These are phyloP conservation scores for Crassisporium funariophilum DNA, from an alignment of 768 basidiomycete genomes.

Conservation along the genomic window DNA sequence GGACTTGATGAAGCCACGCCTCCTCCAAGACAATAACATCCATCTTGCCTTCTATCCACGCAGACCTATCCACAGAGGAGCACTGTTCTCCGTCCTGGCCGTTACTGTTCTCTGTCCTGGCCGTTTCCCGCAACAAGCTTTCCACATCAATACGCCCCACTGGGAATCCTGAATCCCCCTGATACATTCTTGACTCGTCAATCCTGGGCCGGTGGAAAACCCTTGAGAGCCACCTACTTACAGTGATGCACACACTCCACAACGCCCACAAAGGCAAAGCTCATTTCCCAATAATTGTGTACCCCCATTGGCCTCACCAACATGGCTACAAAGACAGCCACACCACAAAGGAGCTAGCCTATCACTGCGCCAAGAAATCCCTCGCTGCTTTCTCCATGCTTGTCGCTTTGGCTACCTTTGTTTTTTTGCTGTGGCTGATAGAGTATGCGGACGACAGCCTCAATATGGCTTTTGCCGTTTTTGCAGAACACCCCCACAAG, in stretches of 20 bases:
- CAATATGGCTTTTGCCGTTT: background rate
- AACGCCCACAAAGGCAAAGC: background rate
- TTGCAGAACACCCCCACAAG: too few relatives aligned
- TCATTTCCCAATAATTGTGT: background rate
- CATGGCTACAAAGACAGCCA: background rate
- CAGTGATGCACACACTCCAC: background rate
- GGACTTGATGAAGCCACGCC: background rate
- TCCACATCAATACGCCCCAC: background rate
- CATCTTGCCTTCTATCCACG: background rate
- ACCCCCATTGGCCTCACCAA: background rate
- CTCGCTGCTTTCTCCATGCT: background rate
- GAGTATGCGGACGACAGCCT: background rate
- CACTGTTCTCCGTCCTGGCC: too few relatives aligned
- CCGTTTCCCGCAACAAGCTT: background rate
- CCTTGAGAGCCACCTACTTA: background rate
- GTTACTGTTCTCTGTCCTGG: background rate
- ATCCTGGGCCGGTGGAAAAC: background rate
- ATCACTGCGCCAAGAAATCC: background rate
- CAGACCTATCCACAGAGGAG: background rate
- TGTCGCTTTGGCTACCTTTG: background rate
- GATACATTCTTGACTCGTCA: background rate
- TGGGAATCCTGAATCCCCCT: background rate
- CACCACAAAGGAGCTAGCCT: background rate
- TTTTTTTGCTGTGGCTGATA: background rate
- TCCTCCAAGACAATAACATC: background rate